Evolutionary conservation across 2,329 filamentous ascomycete genomes (phyloP).

Genomic region (Diaporthe citriasiana): DNA sequence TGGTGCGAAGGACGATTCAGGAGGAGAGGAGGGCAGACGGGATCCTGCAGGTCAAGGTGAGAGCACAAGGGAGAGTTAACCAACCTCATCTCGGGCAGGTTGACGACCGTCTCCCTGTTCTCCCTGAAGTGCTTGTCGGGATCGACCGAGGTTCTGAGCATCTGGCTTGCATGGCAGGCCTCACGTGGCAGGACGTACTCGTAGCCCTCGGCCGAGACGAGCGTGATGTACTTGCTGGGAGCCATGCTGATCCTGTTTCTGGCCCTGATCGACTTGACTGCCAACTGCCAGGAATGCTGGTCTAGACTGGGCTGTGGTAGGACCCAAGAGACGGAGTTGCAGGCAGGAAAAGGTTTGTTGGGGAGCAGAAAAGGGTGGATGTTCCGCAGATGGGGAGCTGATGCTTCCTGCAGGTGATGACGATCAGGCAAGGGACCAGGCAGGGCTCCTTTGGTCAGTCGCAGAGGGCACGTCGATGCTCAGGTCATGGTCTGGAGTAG

Average conservation of each 20-base stretch:
- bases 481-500: conserved; percentile 9
- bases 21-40: conserved; percentile 20
- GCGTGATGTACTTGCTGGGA: conserved; percentile 78
- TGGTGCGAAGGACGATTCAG: conserved; percentile 15
- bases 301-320: conserved; percentile 17
- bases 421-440: conserved; percentile 7
- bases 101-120: conserved; percentile 73
- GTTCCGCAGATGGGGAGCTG: conserved; percentile 12
- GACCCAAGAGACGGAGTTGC: conserved; percentile 6
- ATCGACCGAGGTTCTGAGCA: conserved; percentile 82
- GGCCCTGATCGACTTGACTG: background rate
- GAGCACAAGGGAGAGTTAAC: conserved; percentile 47
- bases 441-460: conserved; percentile 15
- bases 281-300: background rate
- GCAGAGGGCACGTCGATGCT: conserved; percentile 24
- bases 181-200: conserved; percentile 83
- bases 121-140: conserved; percentile 77
- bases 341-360: conserved; percentile 13
- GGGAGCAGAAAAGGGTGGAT: background rate
- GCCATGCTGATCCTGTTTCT: conserved; percentile 23
- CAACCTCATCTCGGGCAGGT: conserved; percentile 82
- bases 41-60: conserved; percentile 25
- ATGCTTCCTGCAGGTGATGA: conserved; percentile 25
- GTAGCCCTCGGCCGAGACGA: conserved; percentile 81
- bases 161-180: conserved; percentile 77